Conservation (phyloP, 108 stramenopile species). For the Skeletonema marinoi region DNA sequence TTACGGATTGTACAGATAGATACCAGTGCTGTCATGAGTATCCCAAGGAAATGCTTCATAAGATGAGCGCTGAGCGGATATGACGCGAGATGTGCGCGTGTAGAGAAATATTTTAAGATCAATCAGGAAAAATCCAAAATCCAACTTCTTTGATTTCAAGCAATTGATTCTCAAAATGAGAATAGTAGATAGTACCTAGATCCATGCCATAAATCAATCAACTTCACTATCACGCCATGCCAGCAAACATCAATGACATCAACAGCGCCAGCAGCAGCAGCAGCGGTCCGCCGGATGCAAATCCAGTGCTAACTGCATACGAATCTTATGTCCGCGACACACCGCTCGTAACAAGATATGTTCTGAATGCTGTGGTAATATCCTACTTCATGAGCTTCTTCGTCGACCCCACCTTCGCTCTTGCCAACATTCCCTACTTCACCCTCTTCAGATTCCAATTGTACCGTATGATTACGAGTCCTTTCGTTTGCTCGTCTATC, state of each 20-base stretch:
- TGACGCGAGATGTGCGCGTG: too few species aligned
- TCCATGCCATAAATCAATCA: too few species aligned
- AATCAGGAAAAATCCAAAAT: too few species aligned
- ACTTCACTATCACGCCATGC: background rate
- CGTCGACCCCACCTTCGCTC: slow-evolving; percentile 49
- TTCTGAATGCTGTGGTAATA: slow-evolving; percentile 60
- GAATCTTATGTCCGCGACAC: slow-evolving; percentile 67
- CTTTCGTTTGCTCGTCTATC: slow-evolving; percentile 63
- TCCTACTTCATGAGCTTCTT: slow-evolving; percentile 64
- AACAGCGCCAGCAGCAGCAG: slow-evolving; percentile 16
- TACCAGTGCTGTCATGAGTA: too few species aligned
- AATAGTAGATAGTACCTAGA: too few species aligned
- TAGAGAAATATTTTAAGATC: too few species aligned
- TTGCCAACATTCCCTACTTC: slow-evolving; percentile 77
- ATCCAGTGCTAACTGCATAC: slow-evolving; percentile 65
- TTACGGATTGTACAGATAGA: too few species aligned
- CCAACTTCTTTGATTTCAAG: too few species aligned
- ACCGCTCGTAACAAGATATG: slow-evolving; percentile 71
- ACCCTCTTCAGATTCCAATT: slow-evolving; percentile 75
- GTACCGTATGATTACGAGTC: slow-evolving; percentile 76
- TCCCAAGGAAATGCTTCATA: too few species aligned
- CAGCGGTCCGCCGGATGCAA: slow-evolving; percentile 57
- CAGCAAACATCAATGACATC: background rate
- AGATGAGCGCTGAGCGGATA: too few species aligned
- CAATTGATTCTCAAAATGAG: too few species aligned